Percentiles rank a stretch among this genome's conserved stretches.
Conservation (phyloP, 176 grass and related monocot genomes). For the Zoysia pacifica region DNA sequence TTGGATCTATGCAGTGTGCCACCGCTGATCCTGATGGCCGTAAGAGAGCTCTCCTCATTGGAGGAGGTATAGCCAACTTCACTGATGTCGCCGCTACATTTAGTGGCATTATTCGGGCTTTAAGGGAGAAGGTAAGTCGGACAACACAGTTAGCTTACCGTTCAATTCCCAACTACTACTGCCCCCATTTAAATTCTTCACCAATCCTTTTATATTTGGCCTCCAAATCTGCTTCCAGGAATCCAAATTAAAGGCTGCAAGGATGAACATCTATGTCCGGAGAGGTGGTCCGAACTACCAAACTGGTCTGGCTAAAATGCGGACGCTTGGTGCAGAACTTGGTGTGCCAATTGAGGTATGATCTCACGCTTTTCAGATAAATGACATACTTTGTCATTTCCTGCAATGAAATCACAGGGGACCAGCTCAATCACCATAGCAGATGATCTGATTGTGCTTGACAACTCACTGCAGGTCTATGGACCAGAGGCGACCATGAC, state of each 20-base stretch:
- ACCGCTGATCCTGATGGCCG: constrained; percentile 91
- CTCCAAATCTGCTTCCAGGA: constrained; percentile 53
- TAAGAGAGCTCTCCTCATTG: constrained; percentile 89
- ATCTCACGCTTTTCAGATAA: background rate
- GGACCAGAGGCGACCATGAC: constrained; percentile 97
- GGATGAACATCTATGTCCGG: constrained; percentile 90
- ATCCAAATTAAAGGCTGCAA: constrained; percentile 86
- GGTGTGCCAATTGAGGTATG: constrained; percentile 88
- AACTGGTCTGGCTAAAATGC: constrained; percentile 93
- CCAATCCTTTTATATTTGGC: constrained; percentile 10
- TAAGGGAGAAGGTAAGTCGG: constrained; percentile 82
- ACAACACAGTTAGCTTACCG: constrained; percentile 3
- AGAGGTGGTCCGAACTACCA: constrained; percentile 97
- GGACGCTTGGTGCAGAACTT: constrained; percentile 68
- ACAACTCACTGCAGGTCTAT: constrained; percentile 67
- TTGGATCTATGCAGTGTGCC: constrained; percentile 53
- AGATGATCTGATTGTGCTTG: constrained; percentile 14
- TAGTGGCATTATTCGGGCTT: constrained; percentile 82
- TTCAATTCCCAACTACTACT: constrained; percentile 31
- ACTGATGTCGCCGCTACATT: constrained; percentile 95
- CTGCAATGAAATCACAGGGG: background rate
- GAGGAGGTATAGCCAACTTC: constrained; percentile 97
- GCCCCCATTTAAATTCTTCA: constrained; percentile 40
- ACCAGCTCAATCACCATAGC: background rate
- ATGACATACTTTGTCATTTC: background rate